A percentile compares a stretch with the other conserved stretches of the same genome.
phyloP scores from a whole-genome alignment of 768 basidiomycete species.

The Leucosporidium scottii region DNA sequence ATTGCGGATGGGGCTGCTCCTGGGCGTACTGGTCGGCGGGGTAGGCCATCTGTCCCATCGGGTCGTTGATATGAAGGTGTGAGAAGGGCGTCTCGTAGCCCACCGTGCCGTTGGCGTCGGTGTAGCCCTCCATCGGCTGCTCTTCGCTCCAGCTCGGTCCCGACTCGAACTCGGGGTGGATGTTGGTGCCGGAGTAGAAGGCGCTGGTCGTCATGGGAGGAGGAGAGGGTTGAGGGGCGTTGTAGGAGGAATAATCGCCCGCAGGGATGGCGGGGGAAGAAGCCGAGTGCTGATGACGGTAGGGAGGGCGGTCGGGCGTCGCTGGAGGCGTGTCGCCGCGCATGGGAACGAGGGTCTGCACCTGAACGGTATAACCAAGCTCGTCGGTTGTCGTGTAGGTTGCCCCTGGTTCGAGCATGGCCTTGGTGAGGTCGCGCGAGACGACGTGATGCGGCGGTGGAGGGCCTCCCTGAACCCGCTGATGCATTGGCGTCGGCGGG shows the following conservation, averaged over 20 bases:
- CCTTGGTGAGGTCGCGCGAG: conserved; percentile 1
- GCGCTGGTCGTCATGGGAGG: neutral
- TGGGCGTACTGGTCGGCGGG: neutral
- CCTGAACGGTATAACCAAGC: neutral
- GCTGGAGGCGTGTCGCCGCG: neutral
- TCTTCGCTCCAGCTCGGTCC: neutral
- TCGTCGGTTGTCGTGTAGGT: neutral
- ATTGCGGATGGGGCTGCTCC: too few species aligned
- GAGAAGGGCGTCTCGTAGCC: neutral
- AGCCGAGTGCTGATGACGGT: conserved; percentile 15
- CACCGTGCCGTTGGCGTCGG: neutral
- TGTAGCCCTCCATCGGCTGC: neutral
- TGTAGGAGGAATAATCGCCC: neutral
- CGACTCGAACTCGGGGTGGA: neutral
- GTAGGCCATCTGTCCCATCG: neutral
- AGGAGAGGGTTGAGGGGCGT: neutral
- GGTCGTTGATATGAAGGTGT: neutral
- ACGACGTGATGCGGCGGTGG: neutral
- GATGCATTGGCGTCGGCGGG: neutral
- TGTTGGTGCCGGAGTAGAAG: neutral
- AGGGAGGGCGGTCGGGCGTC: neutral
- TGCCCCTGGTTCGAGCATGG: neutral
- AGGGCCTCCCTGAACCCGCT: neutral
- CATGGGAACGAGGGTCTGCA: too few species aligned
- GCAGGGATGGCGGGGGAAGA: conserved; percentile 9